Evolutionary conservation across 305 asterid species (phyloP), one percentile per base, ranked within the genome.

Genomic region (Rubia peregrina): DNA sequence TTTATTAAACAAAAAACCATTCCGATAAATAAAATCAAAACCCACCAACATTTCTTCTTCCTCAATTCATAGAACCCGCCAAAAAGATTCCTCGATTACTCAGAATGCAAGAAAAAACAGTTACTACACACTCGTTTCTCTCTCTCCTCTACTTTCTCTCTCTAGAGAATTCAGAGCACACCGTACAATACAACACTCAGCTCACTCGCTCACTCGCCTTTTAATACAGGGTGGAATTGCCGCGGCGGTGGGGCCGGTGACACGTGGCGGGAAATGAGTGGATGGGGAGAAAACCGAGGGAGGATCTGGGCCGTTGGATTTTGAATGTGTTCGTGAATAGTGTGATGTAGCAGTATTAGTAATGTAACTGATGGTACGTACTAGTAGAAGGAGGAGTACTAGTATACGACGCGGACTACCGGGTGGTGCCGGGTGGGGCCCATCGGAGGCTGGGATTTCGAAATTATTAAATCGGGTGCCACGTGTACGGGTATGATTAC

Each of bases 401-500:
- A 22, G 44, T 33, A 51, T 48, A 48, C 55, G 55, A 48, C 59
- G 59, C 14, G 60, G 73, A 67, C 42, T 69, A 33, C 41, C 72
- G 22, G 49, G 38, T 14, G 68, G 68, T 26, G 26, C 12, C 16
- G 48, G n/a, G 10, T 67, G 77, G 84, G 84, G 68, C 42, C 81
- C 72, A 17, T 21, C 17, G 53, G 17, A 11, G 72, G 42, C 71
- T 10, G 74, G 44, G 74, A 76, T 71, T 64, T 67, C 68, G 7
- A 7, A 68, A 77, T 71, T 48, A 71, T 68, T 65, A 38, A 67
- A 59, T 2, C 9, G 2, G 13, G 7, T 4, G 73, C 65, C 82
- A 77, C 82, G 84, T 77, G 80, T 73, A 80, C 76, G 82, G 76
- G 19, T 5, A 72, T 74, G 82, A 80, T 74, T 77, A 74, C 69